Base-by-base conservation (phyloP, 2,329 filamentous ascomycete genomes). In the Penicillium sp. region DNA sequence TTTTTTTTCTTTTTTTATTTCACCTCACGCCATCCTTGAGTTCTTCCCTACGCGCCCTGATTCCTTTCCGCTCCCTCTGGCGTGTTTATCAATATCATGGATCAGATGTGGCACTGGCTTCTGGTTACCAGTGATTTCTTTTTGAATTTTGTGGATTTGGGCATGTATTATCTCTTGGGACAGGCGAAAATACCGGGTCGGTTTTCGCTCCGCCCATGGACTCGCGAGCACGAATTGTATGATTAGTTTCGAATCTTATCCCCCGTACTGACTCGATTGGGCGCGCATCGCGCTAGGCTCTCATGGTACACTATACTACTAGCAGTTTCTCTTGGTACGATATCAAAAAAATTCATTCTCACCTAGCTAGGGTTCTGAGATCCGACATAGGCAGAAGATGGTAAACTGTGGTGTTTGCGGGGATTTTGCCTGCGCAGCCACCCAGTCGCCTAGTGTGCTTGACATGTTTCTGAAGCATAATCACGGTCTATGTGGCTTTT, bases 151-250 rank as follows among this genome's bases (percentile, higher is more conserved):
- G 19, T 63, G 57, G 55, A 59, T 60, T 58, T 67, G 59, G 52
- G 58, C 62, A 62, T 70, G 67, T 68, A 69, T 67, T 64, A 68
- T 68, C 33, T 60, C 51, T 57, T 63, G 53, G 61, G 61, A 67
- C 57, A 43, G 60, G 59, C 61, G 59, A 64, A 68, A 63, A 58
- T 49, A 58, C 61, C 65, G 61, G 66, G 61, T 60, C 42, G n/a
- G 64, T 64, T 66, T 59, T 26, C 19, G 19, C 26, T 56, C 52
- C 64, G 55, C 60, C 68, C 61, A 69, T 66, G 46, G 71, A 71
- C 64, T 65, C 67, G 68, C 62, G 62, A 67, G 66, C 61, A 73
- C 67, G 69, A 68, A 72, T 60, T 73, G 71, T 73, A 73, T 65
- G 70, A 73, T 68, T 71, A 71, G 60, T 68, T 60, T 62, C 54